Evolutionary conservation across 139 green algal genomes (phyloP), one percentile per base, ranked within the genome.

Genomic region (Tetradesmus obliquus): DNA sequence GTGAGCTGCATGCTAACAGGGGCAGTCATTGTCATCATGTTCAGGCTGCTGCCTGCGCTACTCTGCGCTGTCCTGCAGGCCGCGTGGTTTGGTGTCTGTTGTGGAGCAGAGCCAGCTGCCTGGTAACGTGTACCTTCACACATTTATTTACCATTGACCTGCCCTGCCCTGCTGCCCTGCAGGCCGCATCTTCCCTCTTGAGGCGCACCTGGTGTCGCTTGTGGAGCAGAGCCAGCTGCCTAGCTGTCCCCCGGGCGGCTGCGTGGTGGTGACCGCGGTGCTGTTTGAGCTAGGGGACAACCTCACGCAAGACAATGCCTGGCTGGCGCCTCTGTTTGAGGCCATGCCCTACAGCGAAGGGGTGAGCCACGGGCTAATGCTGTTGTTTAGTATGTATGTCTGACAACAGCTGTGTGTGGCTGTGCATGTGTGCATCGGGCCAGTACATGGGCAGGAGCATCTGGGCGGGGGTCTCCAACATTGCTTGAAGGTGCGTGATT

Each of bases 121-220:
- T 45, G 17, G 53, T 86, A 22, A 13, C 2, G 32, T 66, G 5
- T 51, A 55, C 12, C n/a, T 55, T 54, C 15, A 22, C 81, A 69
- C 53, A 9, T 32, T 0, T 45, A 45, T 45, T 45, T 45, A 45
- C 32, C 32, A 0, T 45, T 45, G 32, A 0, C 32, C 32, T 60
- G 22, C 24, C 51, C 6, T 45, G 45, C 12, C 20, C 51, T 76
- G 84, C 55, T 79, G 57, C 24, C 2, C 32, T 83, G 19, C 45
- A 90, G 86, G 86, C 17, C 74, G 57, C 17, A 55, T 90, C 45
- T 90, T 71, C 55, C 86, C 86, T 0, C 66, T 90, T 5, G 86
- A 90, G 69, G 86, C 86, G 9, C 86, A 90, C 24, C 51, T 90
- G 86, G 86, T 90, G 58, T 90, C 86, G 22, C 51, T 83, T 7